Evolutionary conservation across 345 rosid genomes (phyloP), one percentile per base, ranked within the genome.

Genomic region (Cardamine occulta): DNA sequence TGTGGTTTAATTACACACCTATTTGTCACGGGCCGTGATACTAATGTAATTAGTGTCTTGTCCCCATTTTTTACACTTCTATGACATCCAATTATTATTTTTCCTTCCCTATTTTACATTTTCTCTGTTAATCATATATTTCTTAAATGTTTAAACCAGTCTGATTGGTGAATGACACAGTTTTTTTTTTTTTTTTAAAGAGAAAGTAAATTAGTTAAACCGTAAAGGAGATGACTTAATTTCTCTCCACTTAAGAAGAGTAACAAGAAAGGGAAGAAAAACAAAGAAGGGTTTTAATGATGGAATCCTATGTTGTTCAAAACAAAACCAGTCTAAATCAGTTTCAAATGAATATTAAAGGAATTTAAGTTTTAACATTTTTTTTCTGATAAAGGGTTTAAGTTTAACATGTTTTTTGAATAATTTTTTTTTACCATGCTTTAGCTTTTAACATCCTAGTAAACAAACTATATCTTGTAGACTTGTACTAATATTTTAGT

Each of bases 301-400:
- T 31, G 14, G 62, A 29, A 57, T 57, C 62, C 13, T 57, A n/a
- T n/a, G 40, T n/a, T 57, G 62, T 57, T 29, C 14, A 57, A 29
- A 0, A 15, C 61, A 28, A 56, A 56, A 21, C 1, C 23, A 21
- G 23, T 21, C 23, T 21, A 21, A 1, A 55, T 57, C 5, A 28
- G 3, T 55, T 29, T 55, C 17, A 1, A 28, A 14, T 12, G 2
- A 0, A 55, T 26, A 26, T 54, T 54, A 5, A 54, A 55, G 5
- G 4, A 8, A 29, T n/a, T 56, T 8, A 56, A 31, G 19, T 21
- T 15, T 15, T n/a, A 4, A n/a, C 8, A 24, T 24, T 24, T 24
- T 24, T 24, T 24, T 24, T 24, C 3, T 24, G 28, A 24, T 24
- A 24, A 24, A 24, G 28, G 28, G 28, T 24, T 24, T 2, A 24